These are phyloP conservation scores for Tulasnella calospora DNA, from an alignment of 768 basidiomycete genomes.

Conservation along the genomic window DNA sequence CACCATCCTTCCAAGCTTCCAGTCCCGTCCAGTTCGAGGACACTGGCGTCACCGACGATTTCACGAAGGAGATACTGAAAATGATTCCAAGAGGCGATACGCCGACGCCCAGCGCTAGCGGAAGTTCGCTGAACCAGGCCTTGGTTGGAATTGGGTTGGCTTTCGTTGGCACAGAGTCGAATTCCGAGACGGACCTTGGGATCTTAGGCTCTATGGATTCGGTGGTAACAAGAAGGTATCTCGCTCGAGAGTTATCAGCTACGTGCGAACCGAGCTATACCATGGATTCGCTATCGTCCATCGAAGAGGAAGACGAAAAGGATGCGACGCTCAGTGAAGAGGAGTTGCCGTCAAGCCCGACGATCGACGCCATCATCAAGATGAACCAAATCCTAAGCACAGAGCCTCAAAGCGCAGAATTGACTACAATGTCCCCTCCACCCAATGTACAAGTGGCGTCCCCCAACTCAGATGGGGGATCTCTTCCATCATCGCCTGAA, in stretches of 20 bases:
- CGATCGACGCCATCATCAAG: neutral
- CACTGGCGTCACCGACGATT: slow-evolving; percentile 3
- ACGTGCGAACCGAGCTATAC: neutral
- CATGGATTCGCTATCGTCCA: neutral
- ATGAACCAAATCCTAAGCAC: neutral
- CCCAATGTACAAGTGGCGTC: neutral
- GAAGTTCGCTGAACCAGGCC: slow-evolving; percentile 2
- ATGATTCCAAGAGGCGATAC: neutral
- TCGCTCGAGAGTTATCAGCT: neutral
- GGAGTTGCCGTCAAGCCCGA: neutral
- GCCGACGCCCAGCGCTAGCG: slow-evolving; percentile 1
- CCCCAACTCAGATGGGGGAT: neutral
- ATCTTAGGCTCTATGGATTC: neutral
- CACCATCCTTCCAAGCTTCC: neutral
- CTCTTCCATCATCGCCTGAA: neutral
- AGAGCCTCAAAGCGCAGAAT: neutral
- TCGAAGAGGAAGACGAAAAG: neutral
- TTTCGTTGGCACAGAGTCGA: neutral
- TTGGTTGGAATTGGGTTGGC: slow-evolving; percentile 6
- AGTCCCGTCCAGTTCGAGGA: neutral
- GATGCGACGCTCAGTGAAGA: neutral
- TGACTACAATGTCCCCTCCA: neutral
- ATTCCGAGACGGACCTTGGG: neutral
- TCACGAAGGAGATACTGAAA: slow-evolving; percentile 8
- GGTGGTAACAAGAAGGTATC: slow-evolving; percentile 6